phyloP scores from a whole-genome alignment of 257 asterid species.

The Fraxinus excelsior region DNA sequence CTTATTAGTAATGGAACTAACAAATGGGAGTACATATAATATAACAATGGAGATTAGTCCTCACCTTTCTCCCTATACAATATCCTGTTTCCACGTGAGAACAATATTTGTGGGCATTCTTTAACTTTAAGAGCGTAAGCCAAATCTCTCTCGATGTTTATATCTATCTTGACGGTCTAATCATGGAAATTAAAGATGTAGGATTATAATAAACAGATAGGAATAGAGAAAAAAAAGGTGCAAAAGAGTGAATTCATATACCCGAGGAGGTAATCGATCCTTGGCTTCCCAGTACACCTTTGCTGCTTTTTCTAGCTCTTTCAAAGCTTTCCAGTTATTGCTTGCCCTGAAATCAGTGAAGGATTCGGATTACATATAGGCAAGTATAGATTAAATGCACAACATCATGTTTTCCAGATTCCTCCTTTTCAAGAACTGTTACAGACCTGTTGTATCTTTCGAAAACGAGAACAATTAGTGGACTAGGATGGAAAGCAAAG shows the following conservation, averaged over 20 bases:
- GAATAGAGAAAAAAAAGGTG: neutral
- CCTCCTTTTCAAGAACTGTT: neutral
- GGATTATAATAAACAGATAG: neutral
- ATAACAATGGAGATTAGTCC: neutral
- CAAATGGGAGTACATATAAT: constrained; percentile 3
- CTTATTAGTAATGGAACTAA: constrained; percentile 1
- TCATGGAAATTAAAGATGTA: neutral
- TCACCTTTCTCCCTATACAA: constrained; percentile 81
- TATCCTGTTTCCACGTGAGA: constrained; percentile 80
- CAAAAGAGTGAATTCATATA: constrained; percentile 32
- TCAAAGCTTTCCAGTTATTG: constrained; percentile 87
- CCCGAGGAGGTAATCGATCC: constrained; percentile 97
- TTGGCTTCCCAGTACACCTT: constrained; percentile 86
- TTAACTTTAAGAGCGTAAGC: constrained; percentile 90
- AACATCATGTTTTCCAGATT: neutral
- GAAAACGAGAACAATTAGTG: constrained; percentile 75
- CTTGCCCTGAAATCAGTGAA: constrained; percentile 62
- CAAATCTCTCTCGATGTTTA: constrained; percentile 85
- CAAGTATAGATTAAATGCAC: neutral
- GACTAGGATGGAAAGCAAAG: constrained; percentile 97
- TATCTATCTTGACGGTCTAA: constrained; percentile 90
- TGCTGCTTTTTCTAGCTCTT: constrained; percentile 90
- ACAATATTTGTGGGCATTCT: constrained; percentile 87
- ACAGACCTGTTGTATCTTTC: constrained; percentile 87
- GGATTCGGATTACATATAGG: neutral